Evolutionary conservation across 345 rosid species (phyloP), one percentile per base, ranked within the genome.

Genomic region (Euclidium syriacum): DNA sequence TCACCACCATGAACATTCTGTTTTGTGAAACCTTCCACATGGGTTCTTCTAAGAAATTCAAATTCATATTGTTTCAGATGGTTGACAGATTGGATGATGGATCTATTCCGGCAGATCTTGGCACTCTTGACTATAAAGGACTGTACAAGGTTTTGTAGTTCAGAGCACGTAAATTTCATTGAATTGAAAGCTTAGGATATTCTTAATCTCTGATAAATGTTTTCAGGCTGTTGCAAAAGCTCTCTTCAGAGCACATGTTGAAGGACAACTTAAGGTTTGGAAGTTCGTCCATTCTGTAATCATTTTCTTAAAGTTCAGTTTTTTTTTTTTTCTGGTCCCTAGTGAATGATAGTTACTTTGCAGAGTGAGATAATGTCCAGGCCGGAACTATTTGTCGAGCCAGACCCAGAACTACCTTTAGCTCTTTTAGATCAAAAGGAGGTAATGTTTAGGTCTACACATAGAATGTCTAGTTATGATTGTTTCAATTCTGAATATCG

Each of bases 351-450:
- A 64, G 17, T 52, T 65, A 46, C 58, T 73, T 14, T 77, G 32
- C 85, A 91, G 98, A 85, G 76, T 71, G 98, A 91, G 78, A 91
- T 91, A 64, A 88, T 88, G 96, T 86, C 98, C 56, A 91, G 83
- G 71, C 98, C 98, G 14, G 96, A 91, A 75, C 76, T 80, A 52
- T 91, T 88, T 78, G 98, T 91, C 41, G 95, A 91, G 76, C 98
- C 98, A 18, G 98, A 91, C 78, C 96, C 92, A 3, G 85, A 91
- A 35, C 67, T 91, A 77, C 98, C 96, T 80, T 75, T 91, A 72
- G 89, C 96, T 15, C 87, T 91, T 66, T 72, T 88, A 58, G 96
- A 91, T 77, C 96, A 91, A 75, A 88, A 85, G 80, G 98, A 91
- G 98, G 98, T 91, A 77, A 38, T 48, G 33, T 38, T 56, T 59